These are phyloP conservation scores for Circinella umbellata DNA, from an alignment of 371 early-diverging fungal species.

Conservation along the genomic window DNA sequence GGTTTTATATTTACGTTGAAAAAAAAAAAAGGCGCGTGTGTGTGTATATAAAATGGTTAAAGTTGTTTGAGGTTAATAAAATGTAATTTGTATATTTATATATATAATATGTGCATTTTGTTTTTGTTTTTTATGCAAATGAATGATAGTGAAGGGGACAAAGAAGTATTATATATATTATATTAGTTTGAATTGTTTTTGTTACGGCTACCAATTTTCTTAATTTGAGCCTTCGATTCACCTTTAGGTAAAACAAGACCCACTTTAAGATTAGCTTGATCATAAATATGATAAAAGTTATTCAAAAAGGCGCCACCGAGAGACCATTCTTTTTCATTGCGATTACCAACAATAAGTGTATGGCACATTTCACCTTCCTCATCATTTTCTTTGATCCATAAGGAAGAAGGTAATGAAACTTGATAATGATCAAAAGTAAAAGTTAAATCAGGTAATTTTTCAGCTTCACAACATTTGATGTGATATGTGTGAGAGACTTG, in stretches of 20 bases:
- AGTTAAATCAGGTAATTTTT: constrained; percentile 38
- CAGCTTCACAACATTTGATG: constrained; percentile 35
- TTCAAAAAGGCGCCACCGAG: constrained; percentile 51
- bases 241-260: constrained; percentile 48
- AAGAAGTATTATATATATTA: too few species aligned
- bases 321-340: constrained; percentile 40
- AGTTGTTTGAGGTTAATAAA: too few species aligned
- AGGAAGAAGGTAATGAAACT: constrained; percentile 37
- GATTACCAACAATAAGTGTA: constrained; percentile 33
- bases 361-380: constrained; percentile 29
- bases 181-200: not conserved
- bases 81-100: too few species aligned
- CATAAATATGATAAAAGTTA: constrained; percentile 49
- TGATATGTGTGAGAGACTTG: constrained; percentile 24
- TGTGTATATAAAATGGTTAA: too few species aligned
- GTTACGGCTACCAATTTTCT: constrained; percentile 32
- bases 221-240: constrained; percentile 36
- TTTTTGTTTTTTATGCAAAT: too few species aligned
- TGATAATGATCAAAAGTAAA: constrained; percentile 43
- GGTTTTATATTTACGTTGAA: not conserved
- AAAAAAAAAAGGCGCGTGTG: too few species aligned
- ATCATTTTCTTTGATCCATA: constrained; percentile 28
- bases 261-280: constrained; percentile 34
- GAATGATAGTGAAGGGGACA: not conserved
- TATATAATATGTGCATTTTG: too few species aligned